These are phyloP conservation scores for Rickenella mellea DNA, from an alignment of 768 basidiomycete species.

Conservation along the genomic window DNA sequence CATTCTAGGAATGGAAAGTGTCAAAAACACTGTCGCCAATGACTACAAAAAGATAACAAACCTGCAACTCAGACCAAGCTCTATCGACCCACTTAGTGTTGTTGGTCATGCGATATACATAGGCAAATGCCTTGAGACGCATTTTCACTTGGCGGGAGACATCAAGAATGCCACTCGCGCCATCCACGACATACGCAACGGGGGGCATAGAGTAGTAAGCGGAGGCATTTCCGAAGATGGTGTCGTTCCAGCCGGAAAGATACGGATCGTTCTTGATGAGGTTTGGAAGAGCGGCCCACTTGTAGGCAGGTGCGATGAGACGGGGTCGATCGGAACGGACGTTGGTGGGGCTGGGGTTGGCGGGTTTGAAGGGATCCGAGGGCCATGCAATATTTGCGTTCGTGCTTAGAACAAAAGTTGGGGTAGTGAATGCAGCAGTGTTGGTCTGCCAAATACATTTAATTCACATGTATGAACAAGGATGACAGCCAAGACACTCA, in stretches of 20 bases:
- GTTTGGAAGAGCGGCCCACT: slow-evolving; percentile 74
- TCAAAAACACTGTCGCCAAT: neutral
- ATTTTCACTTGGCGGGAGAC: slow-evolving; percentile 85
- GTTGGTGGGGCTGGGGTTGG: slow-evolving; percentile 47
- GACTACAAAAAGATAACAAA: slow-evolving; percentile 24
- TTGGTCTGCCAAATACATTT: slow-evolving; percentile 45
- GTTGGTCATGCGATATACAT: slow-evolving; percentile 85
- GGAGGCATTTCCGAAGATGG: slow-evolving; percentile 85
- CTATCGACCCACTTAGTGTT: slow-evolving; percentile 89
- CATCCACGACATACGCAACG: slow-evolving; percentile 67
- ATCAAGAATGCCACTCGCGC: slow-evolving; percentile 87
- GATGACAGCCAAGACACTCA: slow-evolving; percentile 31
- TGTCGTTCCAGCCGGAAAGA: slow-evolving; percentile 78
- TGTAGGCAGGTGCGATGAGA: slow-evolving; percentile 84
- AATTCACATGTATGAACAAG: neutral
- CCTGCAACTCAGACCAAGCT: slow-evolving; percentile 74
- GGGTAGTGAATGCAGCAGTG: slow-evolving; percentile 55
- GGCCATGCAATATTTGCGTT: slow-evolving; percentile 58
- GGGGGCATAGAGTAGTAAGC: slow-evolving; percentile 54
- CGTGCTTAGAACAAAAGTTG: slow-evolving; percentile 58
- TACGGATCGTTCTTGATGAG: slow-evolving; percentile 82
- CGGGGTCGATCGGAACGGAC: slow-evolving; percentile 78
- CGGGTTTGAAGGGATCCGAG: slow-evolving; percentile 62
- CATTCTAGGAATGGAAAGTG: slow-evolving; percentile 40
- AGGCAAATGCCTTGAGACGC: slow-evolving; percentile 86